Conservation (phyloP, 2,329 filamentous ascomycete species). For the Gnomoniopsis sp. region DNA sequence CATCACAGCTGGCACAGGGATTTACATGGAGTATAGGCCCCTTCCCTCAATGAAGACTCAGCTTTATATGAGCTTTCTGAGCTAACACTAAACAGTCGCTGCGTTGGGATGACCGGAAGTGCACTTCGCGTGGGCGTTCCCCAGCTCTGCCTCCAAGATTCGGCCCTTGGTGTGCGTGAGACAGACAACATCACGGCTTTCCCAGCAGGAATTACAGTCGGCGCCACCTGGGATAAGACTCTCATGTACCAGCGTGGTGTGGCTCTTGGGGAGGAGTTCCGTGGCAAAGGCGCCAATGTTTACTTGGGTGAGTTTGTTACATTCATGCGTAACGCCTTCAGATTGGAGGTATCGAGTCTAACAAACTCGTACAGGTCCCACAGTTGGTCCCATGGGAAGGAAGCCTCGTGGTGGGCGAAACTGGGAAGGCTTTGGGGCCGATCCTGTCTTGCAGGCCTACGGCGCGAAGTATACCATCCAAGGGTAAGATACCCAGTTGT, state of each 20-base stretch:
- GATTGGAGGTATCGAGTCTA: too few species aligned
- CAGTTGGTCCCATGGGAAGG: slow-evolving; percentile 67
- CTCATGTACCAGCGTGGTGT: slow-evolving; percentile 66
- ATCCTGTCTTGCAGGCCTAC: slow-evolving; percentile 68
- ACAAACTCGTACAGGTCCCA: slow-evolving; percentile 40
- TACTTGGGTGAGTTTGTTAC: slow-evolving; percentile 50
- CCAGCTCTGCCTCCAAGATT: slow-evolving; percentile 69
- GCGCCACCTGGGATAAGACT: slow-evolving; percentile 71
- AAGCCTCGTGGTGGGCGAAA: slow-evolving; percentile 71
- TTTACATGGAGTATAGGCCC: slow-evolving; percentile 56
- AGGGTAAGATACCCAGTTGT: slow-evolving; percentile 41
- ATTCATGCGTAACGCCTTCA: too few species aligned
- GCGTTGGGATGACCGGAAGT: slow-evolving; percentile 74
- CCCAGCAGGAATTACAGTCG: slow-evolving; percentile 73
- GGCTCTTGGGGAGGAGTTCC: slow-evolving; percentile 67
- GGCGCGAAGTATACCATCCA: slow-evolving; percentile 69
- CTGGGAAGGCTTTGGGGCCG: slow-evolving; percentile 72
- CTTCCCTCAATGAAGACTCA: background rate
- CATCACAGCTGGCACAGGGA: slow-evolving; percentile 67
- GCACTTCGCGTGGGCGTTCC: slow-evolving; percentile 68
- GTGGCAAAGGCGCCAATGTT: slow-evolving; percentile 70
- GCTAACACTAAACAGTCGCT: slow-evolving; percentile 43
- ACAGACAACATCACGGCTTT: slow-evolving; percentile 75
- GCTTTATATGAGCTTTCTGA: background rate
- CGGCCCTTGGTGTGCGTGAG: slow-evolving; percentile 67